Base-by-base conservation (phyloP, 495 filamentous ascomycete genomes). In the Evernia prunastri region DNA sequence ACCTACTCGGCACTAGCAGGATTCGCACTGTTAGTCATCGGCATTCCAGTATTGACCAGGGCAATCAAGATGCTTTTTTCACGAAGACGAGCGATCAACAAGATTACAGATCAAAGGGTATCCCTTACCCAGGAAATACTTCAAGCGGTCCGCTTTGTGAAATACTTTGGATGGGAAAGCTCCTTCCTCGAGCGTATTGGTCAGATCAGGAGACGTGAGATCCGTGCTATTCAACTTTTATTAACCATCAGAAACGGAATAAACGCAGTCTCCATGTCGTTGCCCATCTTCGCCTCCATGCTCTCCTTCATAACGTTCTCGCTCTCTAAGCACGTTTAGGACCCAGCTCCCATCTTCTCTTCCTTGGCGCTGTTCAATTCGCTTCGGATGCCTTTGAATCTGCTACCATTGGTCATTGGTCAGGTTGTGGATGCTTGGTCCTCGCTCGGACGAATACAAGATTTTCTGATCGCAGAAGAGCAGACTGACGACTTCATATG, bases 211-310 rank as follows among this genome's bases (percentile, higher is more conserved):
- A 78, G 76, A 36, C 80, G 79, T 53, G 93, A 97, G 71, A 89
- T 97, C 68, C 73, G 78, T 17, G 82, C 86, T 7, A 90, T 96
- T 59, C 91, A 95, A 69, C 76, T 90, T 18, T 73, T 97, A 23
- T 77, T 96, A 35, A 82, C 87, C 4, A 87, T 95, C 60, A 84
- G 91, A 67, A 94, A 93, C 69, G 91, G 79, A 27, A 91, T 96
- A 73, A 87, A 90, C 68, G 89, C 90, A 43, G 80, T 93, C 43
- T 84, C 83, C 3, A 81, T 89, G 76, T 87, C 89, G 12, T 78
- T 96, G 64, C 92, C 94, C 10, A 87, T 91, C 45, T 96, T 96
- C 69, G 92, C 92, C 6, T 93, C 92, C 11, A 96, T 97, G 91
- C 75, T 97, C 37, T 82, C 92, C 3, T 98, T 98, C 76, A 92